Evolutionary conservation across 108 stramenopile genomes (phyloP).

Genomic region (Skeletonema costatum): DNA sequence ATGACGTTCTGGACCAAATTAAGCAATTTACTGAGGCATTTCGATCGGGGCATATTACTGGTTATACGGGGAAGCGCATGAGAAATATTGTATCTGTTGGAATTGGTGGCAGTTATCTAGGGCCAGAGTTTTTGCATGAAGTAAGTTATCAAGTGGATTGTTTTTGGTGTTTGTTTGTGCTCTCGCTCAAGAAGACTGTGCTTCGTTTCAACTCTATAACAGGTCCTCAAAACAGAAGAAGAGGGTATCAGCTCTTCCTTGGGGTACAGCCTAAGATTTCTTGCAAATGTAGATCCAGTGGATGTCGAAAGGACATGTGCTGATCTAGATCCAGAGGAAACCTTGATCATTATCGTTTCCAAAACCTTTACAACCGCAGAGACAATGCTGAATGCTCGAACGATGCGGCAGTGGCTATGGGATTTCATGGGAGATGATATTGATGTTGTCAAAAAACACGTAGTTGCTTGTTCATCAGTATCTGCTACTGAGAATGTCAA

Average conservation of each 20-base stretch:
- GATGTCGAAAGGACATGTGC: slow-evolving; percentile 95
- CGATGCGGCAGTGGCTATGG: slow-evolving; percentile 97
- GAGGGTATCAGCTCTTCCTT: slow-evolving; percentile 82
- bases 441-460: slow-evolving; percentile 94
- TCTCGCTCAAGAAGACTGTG: background rate
- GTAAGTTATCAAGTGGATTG: background rate
- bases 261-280: slow-evolving; percentile 92
- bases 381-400: slow-evolving; percentile 99
- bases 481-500: slow-evolving; percentile 74
- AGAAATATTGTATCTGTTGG: slow-evolving; percentile 96
- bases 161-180: background rate
- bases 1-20: slow-evolving; percentile 91
- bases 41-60: slow-evolving; percentile 83
- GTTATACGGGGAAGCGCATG: slow-evolving; percentile 96
- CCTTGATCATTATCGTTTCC: slow-evolving; percentile 93
- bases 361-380: slow-evolving; percentile 99
- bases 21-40: slow-evolving; percentile 89
- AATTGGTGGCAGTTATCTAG: slow-evolving; percentile 98
- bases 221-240: slow-evolving; percentile 92
- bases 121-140: slow-evolving; percentile 98
- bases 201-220: background rate
- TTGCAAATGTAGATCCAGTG: slow-evolving; percentile 99
- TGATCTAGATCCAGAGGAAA: slow-evolving; percentile 92
- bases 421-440: slow-evolving; percentile 91
- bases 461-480: slow-evolving; percentile 92